These are phyloP conservation scores for Amaranthus cruentus DNA, from an alignment of 148 eudicot genomes.

Conservation along the genomic window DNA sequence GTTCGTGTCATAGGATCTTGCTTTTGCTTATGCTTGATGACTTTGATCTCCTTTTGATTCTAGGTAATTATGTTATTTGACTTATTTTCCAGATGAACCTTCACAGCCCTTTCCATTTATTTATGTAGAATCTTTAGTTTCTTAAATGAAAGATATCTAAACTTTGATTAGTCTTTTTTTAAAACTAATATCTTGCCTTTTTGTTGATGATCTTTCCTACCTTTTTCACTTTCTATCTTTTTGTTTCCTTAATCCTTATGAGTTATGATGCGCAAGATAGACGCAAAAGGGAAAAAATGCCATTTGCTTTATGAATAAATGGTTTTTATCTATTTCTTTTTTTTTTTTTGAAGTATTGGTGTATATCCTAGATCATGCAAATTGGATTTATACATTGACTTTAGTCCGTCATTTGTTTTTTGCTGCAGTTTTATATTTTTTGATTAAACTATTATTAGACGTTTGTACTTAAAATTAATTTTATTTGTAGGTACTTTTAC, in stretches of 20 bases:
- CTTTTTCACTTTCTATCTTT: background rate
- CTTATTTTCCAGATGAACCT: background rate
- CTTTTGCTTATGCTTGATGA: background rate
- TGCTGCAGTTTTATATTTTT: too few species aligned
- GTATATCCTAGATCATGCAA: too few species aligned
- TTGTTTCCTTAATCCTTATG: background rate
- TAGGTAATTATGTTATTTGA: background rate
- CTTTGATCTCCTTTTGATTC: background rate
- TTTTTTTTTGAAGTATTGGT: too few species aligned
- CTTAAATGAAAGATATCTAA: background rate
- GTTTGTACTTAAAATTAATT: background rate
- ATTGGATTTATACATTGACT: too few species aligned
- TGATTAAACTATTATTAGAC: background rate
- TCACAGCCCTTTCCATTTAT: background rate
- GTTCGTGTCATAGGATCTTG: background rate
- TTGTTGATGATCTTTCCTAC: background rate
- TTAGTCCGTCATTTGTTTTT: too few species aligned
- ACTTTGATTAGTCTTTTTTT: background rate
- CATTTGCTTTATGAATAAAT: background rate
- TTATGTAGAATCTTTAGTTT: background rate
- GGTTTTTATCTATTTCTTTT: too few species aligned
- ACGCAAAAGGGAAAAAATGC: background rate
- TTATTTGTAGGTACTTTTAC: conserved; percentile 57
- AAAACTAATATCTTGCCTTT: background rate
- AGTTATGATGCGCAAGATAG: background rate